These are phyloP conservation scores for Entomortierella chlamydospora DNA, from an alignment of 192 early-diverging fungal species.

Conservation along the genomic window DNA sequence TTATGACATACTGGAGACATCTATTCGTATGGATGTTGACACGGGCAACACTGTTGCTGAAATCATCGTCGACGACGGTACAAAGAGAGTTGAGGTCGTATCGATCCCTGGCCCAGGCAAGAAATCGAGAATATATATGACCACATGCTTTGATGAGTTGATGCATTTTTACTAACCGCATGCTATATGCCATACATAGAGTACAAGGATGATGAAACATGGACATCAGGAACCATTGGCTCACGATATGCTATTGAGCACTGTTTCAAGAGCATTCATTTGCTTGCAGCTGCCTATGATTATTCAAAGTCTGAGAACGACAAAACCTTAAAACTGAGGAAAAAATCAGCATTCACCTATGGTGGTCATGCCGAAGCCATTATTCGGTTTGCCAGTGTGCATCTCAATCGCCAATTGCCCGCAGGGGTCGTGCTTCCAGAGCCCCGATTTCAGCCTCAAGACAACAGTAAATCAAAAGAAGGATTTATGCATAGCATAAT, in stretches of 20 bases:
- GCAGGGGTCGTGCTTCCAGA: too few relatives aligned
- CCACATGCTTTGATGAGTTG: too few relatives aligned
- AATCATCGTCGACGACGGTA: slow-evolving; percentile 21
- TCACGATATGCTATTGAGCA: slow-evolving; percentile 13
- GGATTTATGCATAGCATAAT: too few relatives aligned
- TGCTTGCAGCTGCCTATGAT: slow-evolving; percentile 26
- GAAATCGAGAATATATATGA: too few relatives aligned
- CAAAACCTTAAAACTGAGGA: not conserved
- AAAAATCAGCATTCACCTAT: slow-evolving; percentile 10
- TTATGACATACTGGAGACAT: not conserved
- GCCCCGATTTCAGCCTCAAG: too few relatives aligned
- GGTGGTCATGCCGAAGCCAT: slow-evolving; percentile 39
- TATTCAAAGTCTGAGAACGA: slow-evolving; percentile 11
- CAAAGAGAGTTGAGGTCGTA: too few relatives aligned
- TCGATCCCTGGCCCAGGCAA: slow-evolving; percentile 18
- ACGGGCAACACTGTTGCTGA: slow-evolving; percentile 13
- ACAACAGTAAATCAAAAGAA: too few relatives aligned
- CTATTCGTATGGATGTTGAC: slow-evolving; percentile 12
- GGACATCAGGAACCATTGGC: not conserved
- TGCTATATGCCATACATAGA: too few relatives aligned
- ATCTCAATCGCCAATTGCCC: slow-evolving; percentile 38
- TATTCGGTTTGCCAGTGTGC: slow-evolving; percentile 30
- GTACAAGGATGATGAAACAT: too few relatives aligned
- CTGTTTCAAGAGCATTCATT: slow-evolving; percentile 35
- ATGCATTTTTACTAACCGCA: too few relatives aligned